Evolutionary conservation across 139 green algal species (phyloP), one percentile per base, ranked within the genome.

Genomic region (Micromonas pusilla): DNA sequence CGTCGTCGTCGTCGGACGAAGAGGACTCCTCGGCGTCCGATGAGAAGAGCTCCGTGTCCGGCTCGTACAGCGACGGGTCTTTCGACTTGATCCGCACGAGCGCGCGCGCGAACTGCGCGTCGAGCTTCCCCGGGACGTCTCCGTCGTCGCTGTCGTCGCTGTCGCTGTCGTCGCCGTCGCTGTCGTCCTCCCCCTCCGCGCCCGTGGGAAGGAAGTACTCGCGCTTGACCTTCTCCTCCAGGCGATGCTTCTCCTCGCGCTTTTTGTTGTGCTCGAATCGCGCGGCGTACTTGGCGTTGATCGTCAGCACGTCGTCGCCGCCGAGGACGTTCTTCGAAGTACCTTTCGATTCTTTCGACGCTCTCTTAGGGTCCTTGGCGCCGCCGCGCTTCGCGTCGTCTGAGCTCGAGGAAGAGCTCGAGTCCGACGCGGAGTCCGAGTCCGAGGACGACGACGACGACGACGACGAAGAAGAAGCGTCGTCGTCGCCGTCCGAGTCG

Each of bases 41-140:
- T n/a, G n/a, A 57, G 74, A 66, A 81, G 13, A 81, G 38, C 62
- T 65, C 66, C 67, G 76, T n/a, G 30, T 74, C 52, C n/a, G 31
- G n/a, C 5, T 81, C 38, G 76, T 81, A 81, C 6, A 81, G 67
- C 36, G 65, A 70, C 38, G 76, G 76, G 33, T 81, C 76, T 33
- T 37, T 38, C 23, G 57, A 77, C 25, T 33, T 54, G n/a, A 81
- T 67, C 64, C 68, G 67, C 66, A 62, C 52, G 33, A 81, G 70
- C 38, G 66, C 68, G 0, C 57, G 36, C 28, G 52, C 32, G 45
- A 81, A 76, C 66, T 72, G 19, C 36, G n/a, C 66, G 25, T 74
- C 54, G 25, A 67, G 26, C 76, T 73, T 73, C n/a, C 1, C 20
- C 38, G 31, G 28, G 9, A 81, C 26, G 9, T 66, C 53, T 1